These are phyloP conservation scores for Rhodosporidiobolus sp. DNA, from an alignment of 768 basidiomycete species.

Conservation along the genomic window DNA sequence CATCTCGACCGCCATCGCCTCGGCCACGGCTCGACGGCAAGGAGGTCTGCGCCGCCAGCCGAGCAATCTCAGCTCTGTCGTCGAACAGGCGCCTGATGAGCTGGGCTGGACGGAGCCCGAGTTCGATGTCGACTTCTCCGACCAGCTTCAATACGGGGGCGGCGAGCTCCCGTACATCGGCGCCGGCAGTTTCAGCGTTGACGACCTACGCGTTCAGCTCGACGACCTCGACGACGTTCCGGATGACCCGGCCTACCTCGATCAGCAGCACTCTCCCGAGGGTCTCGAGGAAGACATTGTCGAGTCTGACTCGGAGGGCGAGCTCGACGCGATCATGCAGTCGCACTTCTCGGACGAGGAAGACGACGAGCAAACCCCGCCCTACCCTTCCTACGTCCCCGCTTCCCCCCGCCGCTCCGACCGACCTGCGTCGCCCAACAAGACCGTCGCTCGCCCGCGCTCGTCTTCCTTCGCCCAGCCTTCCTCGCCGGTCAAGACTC, in stretches of 20 bases:
- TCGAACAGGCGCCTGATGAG: neutral
- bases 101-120: constrained; percentile 5
- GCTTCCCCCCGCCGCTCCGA: constrained; percentile 11
- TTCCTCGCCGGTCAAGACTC: constrained; percentile 21
- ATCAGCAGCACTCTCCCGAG: neutral
- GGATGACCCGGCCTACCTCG: constrained; percentile 31
- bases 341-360: constrained; percentile 37
- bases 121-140: no score
- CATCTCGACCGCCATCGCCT: constrained; percentile 43
- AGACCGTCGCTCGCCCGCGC: constrained; percentile 6
- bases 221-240: constrained; percentile 46
- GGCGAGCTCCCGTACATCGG: neutral
- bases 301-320: constrained; percentile 41
- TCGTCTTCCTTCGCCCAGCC: neutral
- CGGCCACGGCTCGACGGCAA: constrained; percentile 36
- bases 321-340: constrained; percentile 42
- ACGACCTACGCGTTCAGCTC: constrained; percentile 32
- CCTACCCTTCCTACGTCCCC: neutral
- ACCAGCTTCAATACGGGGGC: constrained; percentile 12
- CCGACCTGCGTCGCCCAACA: neutral
- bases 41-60: neutral
- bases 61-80: neutral
- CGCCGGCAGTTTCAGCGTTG: neutral
- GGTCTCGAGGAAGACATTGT: neutral
- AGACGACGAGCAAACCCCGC: constrained; percentile 9